Evolutionary conservation across 768 basidiomycete genomes (phyloP).

Genomic region (Leucosporidium creatinivorum): DNA sequence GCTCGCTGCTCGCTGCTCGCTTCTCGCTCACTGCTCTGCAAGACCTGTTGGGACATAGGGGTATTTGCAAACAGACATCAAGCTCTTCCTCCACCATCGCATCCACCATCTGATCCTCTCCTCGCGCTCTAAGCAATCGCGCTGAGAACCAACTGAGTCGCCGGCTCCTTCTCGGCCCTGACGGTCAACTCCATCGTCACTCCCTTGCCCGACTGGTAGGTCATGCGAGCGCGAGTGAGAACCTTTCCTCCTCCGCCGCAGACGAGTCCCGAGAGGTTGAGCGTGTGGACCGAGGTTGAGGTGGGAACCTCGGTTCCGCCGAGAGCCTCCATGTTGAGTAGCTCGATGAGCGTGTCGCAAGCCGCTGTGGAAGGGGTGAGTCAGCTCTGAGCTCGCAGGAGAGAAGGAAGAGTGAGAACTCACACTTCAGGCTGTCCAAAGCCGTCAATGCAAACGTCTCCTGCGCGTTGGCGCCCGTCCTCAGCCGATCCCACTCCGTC

Average conservation of each 20-base stretch:
- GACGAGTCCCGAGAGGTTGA: constrained; percentile 86
- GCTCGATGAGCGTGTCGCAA: constrained; percentile 90
- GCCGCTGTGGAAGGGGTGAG: constrained; percentile 55
- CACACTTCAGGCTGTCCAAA: constrained; percentile 90
- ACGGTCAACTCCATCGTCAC: constrained; percentile 88
- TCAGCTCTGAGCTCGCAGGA: constrained; percentile 5
- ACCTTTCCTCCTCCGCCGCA: constrained; percentile 93
- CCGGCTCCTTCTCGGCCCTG: constrained; percentile 81
- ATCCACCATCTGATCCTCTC: neutral
- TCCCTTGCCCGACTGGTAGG: constrained; percentile 76
- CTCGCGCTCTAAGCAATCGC: constrained; percentile 54
- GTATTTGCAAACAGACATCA: neutral
- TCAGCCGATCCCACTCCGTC: constrained; percentile 90
- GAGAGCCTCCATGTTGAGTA: constrained; percentile 92
- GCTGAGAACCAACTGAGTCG: constrained; percentile 76
- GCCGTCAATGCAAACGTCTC: constrained; percentile 90
- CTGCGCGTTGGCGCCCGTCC: constrained; percentile 65
- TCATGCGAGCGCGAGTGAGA: constrained; percentile 90
- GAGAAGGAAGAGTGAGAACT: constrained; percentile 37
- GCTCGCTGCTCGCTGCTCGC: no score
- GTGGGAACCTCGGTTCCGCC: constrained; percentile 80
- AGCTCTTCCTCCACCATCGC: no score
- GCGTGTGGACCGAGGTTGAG: constrained; percentile 80
- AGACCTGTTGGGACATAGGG: neutral
- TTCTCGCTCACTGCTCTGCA: no score